Evolutionary conservation across 2,329 filamentous ascomycete species (phyloP), one percentile per base, ranked within the genome.

Genomic region (Cordyceps farinosa): DNA sequence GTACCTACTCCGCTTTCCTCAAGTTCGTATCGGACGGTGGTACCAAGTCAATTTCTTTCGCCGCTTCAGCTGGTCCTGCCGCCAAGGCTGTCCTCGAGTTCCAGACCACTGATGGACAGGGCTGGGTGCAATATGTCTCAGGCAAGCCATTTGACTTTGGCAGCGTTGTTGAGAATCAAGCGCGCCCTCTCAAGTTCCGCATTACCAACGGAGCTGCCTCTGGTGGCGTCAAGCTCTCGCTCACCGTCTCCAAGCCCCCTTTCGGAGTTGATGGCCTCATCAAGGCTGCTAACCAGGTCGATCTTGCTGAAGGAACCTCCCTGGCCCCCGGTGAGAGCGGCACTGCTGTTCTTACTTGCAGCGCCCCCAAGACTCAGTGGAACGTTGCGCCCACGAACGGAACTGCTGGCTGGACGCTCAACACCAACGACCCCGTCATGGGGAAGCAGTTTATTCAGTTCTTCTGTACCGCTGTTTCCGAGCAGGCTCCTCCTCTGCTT

Each of bases 211-310:
- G 71, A 2, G 83, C 81, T 5, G 71, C 76, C 0, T 56, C 71
- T 0, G 80, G 79, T 2, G 78, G 78, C 6, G 78, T 82, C 13
- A 73, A 73, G 1, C 76, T 87, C 1, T 83, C 80, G 0, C 72
- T 87, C 15, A 86, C 84, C 0, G 83, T 87, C 2, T 87, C 84
- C 0, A 87, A 87, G 69, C 83, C 84, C 4, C 85, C 85, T 0
- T 86, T 83, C 60, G 84, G 83, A 15, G 76, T 84, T 3, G 67
- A 73, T n/a, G 81, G 83, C 3, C 79, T 86, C 29, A 78, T 87
- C 45, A 76, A 78, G 27, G 81, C 84, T 0, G 77, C 76, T 13
- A 87, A 87, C 69, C 77, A 81, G 22, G 76, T 85, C 9, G 84
- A 86, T 54, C 78, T 87, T 1, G 83, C 80, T 0, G 85, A 87